Percentiles rank a stretch among this genome's conserved stretches.
Conservation (phyloP, 83 land plant species). For the Picea abies region DNA sequence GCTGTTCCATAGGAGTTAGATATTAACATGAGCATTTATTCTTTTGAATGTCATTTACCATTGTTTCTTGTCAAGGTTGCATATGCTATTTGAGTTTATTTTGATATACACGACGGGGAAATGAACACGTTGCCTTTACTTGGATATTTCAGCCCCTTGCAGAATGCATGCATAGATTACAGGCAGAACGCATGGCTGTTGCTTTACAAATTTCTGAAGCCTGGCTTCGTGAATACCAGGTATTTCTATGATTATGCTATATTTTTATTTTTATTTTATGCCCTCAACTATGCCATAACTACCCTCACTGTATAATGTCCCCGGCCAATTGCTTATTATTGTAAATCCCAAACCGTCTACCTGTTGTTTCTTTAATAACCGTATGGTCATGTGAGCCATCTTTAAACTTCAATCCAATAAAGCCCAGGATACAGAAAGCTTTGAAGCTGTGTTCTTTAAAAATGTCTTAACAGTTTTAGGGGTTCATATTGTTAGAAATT, state of each 20-base stretch:
- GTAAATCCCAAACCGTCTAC: neutral
- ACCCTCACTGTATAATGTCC: no score
- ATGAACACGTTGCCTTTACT: neutral
- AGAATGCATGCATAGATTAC: constrained; percentile 83
- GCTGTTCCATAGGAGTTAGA: no score
- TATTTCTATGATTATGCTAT: constrained; percentile 14
- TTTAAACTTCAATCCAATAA: no score
- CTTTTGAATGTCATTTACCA: no score
- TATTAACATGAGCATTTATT: neutral
- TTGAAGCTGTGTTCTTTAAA: no score
- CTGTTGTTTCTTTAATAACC: neutral
- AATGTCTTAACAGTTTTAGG: no score
- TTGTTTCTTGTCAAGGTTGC: neutral
- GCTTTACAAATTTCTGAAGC: constrained; percentile 88
- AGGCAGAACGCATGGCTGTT: constrained; percentile 69
- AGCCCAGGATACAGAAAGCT: no score
- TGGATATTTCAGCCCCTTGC: constrained; percentile 84
- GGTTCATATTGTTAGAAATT: no score
- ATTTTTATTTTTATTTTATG: constrained; percentile 10
- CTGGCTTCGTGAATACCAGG: constrained; percentile 97
- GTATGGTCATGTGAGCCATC: no score
- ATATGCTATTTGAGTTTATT: neutral
- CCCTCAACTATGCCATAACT: neutral
- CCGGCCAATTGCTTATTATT: no score
- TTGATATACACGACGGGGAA: neutral